Conservation (phyloP, 441 rosid genomes). For the Breynia disticha region DNA sequence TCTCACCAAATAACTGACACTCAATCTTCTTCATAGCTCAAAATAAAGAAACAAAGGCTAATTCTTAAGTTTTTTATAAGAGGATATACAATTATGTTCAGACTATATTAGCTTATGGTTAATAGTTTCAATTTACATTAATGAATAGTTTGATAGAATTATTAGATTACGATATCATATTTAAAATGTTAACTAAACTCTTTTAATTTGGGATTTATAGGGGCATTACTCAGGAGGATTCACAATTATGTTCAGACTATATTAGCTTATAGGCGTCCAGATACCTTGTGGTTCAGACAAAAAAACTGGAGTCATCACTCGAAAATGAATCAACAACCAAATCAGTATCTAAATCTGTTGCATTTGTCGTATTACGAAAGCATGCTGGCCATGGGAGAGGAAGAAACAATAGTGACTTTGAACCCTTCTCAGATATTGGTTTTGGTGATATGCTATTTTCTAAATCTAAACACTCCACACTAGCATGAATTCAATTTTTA, state of each 20-base stretch:
- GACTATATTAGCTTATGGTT: not conserved
- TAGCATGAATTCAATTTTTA: too few relatives aligned
- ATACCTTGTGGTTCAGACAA: too few relatives aligned
- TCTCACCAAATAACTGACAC: conserved; percentile 30
- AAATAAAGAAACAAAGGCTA: conserved; percentile 41
- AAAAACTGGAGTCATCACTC: conserved; percentile 46
- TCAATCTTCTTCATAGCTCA: conserved; percentile 35
- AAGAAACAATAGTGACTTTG: conserved; percentile 35
- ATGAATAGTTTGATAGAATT: too few relatives aligned
- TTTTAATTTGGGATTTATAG: too few relatives aligned
- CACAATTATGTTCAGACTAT: too few relatives aligned
- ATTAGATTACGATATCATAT: too few relatives aligned
- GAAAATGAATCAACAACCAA: conserved; percentile 40
- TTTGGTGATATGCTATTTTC: conserved; percentile 36
- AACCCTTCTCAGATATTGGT: conserved; percentile 30
- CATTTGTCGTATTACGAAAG: conserved; percentile 32
- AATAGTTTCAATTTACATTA: not conserved
- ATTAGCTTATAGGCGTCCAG: too few relatives aligned
- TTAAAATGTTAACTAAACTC: too few relatives aligned
- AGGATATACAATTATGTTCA: conserved; percentile 32
- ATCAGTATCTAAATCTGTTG: conserved; percentile 47
- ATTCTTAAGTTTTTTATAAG: conserved; percentile 45
- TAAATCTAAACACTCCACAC: conserved; percentile 39
- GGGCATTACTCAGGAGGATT: too few relatives aligned
- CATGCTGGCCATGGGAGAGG: conserved; percentile 53